Conservation (phyloP, 1,139 yeast species). For the Keqinozyma sinolaborantium region DNA sequence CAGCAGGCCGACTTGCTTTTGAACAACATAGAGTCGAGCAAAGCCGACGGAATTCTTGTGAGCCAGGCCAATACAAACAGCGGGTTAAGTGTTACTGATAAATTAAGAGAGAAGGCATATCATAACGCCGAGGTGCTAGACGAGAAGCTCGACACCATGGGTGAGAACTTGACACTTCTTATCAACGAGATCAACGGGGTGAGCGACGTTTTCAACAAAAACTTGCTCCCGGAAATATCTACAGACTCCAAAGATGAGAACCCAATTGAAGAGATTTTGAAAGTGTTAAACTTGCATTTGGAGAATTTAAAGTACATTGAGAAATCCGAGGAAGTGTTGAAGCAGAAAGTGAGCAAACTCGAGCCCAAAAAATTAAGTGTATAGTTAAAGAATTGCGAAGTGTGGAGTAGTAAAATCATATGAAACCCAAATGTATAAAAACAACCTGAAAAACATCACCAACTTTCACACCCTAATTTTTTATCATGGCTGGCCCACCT, state of each 20-base stretch:
- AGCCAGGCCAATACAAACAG: slow-evolving; percentile 7
- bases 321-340: slow-evolving; percentile 62
- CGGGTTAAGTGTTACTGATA: slow-evolving; percentile 57
- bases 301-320: slow-evolving; percentile 90
- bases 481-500: too few relatives aligned
- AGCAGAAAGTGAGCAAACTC: slow-evolving; percentile 54
- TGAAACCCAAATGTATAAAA: too few relatives aligned
- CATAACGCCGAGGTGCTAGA: slow-evolving; percentile 83
- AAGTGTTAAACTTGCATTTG: slow-evolving; percentile 81
- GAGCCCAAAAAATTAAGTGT: slow-evolving; percentile 7
- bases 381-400: too few relatives aligned
- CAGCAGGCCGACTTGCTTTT: slow-evolving; percentile 69
- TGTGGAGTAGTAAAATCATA: slow-evolving; percentile 1
- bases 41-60: slow-evolving; percentile 10
- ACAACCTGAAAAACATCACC: too few relatives aligned
- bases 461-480: too few relatives aligned
- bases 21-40: slow-evolving; percentile 33
- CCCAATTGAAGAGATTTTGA: slow-evolving; percentile 65
- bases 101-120: slow-evolving; percentile 87
- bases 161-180: slow-evolving; percentile 69
- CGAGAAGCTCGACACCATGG: slow-evolving; percentile 74
- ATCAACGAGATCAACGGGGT: slow-evolving; percentile 85
- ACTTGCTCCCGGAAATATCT: slow-evolving; percentile 28
- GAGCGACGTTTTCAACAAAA: slow-evolving; percentile 75
- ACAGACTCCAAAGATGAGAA: slow-evolving; percentile 32